Conservation (phyloP, 2,329 filamentous ascomycete genomes). For the Exophiala phaeomuriformis region DNA sequence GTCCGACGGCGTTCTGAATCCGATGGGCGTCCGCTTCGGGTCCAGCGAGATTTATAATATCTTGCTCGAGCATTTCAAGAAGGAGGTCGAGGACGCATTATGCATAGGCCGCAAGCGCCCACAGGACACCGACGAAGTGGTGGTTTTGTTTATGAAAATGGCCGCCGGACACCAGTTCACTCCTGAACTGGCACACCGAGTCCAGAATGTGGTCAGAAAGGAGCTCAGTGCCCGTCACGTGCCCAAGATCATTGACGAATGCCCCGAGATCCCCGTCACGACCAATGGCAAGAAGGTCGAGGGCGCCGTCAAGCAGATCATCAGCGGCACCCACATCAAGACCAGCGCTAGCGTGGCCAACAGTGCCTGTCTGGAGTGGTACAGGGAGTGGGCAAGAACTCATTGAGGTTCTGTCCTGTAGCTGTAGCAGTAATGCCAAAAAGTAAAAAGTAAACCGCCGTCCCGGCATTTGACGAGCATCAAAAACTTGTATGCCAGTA, state of each 20-base stretch:
- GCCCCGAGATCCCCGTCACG: conserved; percentile 81
- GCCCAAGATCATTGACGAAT: conserved; percentile 72
- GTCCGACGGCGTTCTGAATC: conserved; percentile 88
- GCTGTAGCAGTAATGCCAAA: no score
- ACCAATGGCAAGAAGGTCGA: conserved; percentile 98
- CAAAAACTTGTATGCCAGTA: no score
- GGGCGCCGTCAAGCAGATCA: conserved; percentile 90
- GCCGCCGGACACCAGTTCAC: conserved; percentile 50
- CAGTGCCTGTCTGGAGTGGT: conserved; percentile 80
- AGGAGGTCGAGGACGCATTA: conserved; percentile 73
- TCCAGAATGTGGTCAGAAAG: conserved; percentile 62
- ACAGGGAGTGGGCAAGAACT: conserved; percentile 61
- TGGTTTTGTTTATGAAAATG: conserved; percentile 83
- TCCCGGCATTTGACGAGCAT: no score
- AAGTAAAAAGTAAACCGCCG: no score
- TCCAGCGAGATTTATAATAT: conserved; percentile 95
- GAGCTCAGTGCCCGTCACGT: conserved; percentile 87
- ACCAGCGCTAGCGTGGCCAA: conserved; percentile 93
- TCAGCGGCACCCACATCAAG: conserved; percentile 79
- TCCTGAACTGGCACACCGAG: conserved; percentile 52
- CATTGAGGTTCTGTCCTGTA: conserved; percentile 3
- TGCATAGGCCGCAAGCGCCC: conserved; percentile 72
- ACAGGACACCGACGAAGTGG: conserved; percentile 72
- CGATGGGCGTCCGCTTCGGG: conserved; percentile 82
- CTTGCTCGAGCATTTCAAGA: conserved; percentile 72